Conservation (phyloP, 768 basidiomycete species). For the Leucogyrophana mollusca region DNA sequence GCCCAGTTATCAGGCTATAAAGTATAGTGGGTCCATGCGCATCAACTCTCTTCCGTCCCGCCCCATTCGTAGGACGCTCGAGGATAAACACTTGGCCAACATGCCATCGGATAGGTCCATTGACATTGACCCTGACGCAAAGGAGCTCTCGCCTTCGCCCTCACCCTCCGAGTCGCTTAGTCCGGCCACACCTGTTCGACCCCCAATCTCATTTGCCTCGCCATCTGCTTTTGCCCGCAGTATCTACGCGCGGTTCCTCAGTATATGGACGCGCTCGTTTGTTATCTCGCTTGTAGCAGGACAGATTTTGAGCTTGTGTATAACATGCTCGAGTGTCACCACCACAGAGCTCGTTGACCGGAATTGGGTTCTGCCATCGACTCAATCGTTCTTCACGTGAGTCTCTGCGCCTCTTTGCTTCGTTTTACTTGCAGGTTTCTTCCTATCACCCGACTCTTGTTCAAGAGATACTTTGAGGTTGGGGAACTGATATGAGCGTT, state of each 20-base stretch:
- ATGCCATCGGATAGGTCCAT: no score
- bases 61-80: no score
- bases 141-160: background rate
- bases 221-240: slow-evolving; percentile 16
- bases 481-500: background rate
- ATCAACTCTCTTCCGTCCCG: no score
- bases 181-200: slow-evolving; percentile 10
- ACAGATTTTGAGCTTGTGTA: slow-evolving; percentile 19
- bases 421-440: background rate
- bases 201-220: slow-evolving; percentile 16
- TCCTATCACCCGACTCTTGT: no score
- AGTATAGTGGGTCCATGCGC: no score
- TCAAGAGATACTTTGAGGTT: no score
- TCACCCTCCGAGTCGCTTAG: background rate
- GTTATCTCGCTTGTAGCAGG: slow-evolving; percentile 25
- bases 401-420: slow-evolving; percentile 19
- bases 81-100: no score
- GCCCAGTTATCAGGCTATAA: no score
- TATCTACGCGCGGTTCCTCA: slow-evolving; percentile 17
- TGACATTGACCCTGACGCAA: no score
- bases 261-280: slow-evolving; percentile 29
- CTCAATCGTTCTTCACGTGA: slow-evolving; percentile 75
- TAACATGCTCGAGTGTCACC: slow-evolving; percentile 44
- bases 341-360: slow-evolving; percentile 67
- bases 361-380: slow-evolving; percentile 68